A percentile compares a stretch with the other conserved stretches of the same genome.
Conservation (phyloP, 2,329 filamentous ascomycete species). For the Fusarium scirpi region DNA sequence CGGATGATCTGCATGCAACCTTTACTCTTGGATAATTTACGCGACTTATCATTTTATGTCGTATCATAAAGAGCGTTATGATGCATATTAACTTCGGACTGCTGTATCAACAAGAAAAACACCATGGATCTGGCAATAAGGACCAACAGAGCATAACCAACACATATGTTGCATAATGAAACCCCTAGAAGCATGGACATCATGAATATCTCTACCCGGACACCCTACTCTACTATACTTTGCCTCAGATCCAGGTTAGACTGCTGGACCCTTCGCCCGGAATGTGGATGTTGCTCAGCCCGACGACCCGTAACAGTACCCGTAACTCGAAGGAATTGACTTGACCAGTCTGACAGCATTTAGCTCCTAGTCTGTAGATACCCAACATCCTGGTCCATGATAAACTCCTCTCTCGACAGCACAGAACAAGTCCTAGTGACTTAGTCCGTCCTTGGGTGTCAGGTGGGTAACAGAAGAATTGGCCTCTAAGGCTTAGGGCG, state of each 20-base stretch:
- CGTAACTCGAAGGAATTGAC: not conserved
- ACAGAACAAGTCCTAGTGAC: not conserved
- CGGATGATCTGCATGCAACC: not conserved
- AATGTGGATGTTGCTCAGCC: not conserved
- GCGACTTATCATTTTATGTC: not conserved
- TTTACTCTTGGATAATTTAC: not conserved
- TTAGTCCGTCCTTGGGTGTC: not conserved
- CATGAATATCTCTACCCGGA: not conserved
- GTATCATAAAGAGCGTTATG: not conserved
- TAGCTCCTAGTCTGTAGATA: not conserved
- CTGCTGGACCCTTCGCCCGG: not conserved
- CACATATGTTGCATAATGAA: not conserved
- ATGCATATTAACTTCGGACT: not conserved
- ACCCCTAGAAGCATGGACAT: not conserved
- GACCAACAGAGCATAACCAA: not conserved
- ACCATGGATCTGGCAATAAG: not conserved
- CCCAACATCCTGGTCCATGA: not conserved
- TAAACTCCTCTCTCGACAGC: not conserved
- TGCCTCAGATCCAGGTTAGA: constrained; percentile 2
- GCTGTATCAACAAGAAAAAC: not conserved
- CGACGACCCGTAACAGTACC: not conserved
- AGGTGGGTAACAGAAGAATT: not conserved
- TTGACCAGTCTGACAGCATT: not conserved
- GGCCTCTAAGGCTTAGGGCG: too few relatives aligned
- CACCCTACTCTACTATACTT: not conserved